Base-by-base conservation (phyloP, 2,329 filamentous ascomycete species). In the Dendryphion nanum region DNA sequence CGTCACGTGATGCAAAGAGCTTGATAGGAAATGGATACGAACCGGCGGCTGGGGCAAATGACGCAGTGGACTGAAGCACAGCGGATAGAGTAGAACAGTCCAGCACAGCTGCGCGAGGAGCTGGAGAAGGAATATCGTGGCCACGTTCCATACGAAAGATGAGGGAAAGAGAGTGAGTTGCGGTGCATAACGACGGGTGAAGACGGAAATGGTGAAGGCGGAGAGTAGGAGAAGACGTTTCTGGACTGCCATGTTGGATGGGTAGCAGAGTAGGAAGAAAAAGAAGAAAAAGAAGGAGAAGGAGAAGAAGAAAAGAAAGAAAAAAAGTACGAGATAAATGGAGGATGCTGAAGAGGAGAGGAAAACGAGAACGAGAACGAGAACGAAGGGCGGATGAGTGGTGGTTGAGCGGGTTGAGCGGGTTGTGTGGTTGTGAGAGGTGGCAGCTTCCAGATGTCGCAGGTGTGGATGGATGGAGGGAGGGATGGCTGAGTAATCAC, bases 21-120 rank as follows among this genome's bases (percentile, higher is more conserved):
- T 8, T n/a, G 23, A n/a, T 10, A 10, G 10, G 23, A n/a, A 26
- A 48, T 26, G 35, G 29, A 10, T 21, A 56, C 71, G 51, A 52
- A 77, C 76, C 30, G 67, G 53, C 5, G 78, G 76, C 10, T 68
- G 63, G 4, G 80, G 80, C 20, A 85, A 55, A 50, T 79, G 64
- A 42, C 77, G 72, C 32, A 85, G 50, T 3, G 79, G 79, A 26
- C 74, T 81, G 42, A 84, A 66, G 42, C 72, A 77, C 21, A 70
- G 63, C 3, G 81, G 82, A 50, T 80, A 83, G 30, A 85, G 50
- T 7, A 81, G 34, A 0, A 77, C 53, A 4, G 38, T 55, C 61
- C 68, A 79, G 18, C 63, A 47, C 3, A 51, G 51, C 45, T 63
- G 68, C 1, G 54, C 37, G 3, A 66, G 28, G 17, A 69, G 51